Conservation (phyloP, 345 rosid genomes). For the Populus pruinosa region DNA sequence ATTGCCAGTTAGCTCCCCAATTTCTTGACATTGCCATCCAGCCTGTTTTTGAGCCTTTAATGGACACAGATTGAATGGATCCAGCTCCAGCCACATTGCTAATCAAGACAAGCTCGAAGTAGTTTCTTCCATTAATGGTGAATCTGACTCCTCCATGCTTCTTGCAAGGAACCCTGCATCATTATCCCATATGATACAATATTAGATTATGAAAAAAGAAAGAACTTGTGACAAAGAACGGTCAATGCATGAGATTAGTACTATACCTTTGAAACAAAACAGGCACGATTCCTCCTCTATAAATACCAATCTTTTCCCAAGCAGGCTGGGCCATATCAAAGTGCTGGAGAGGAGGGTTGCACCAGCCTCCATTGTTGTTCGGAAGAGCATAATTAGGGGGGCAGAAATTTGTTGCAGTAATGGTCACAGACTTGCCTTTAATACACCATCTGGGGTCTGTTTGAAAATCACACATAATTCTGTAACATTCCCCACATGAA, state of each 20-base stretch:
- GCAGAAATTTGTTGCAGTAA: slow-evolving; percentile 35
- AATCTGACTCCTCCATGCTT: slow-evolving; percentile 87
- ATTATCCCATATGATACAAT: not conserved
- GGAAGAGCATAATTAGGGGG: slow-evolving; percentile 51
- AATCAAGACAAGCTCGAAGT: slow-evolving; percentile 76
- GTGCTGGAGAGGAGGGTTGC: slow-evolving; percentile 92
- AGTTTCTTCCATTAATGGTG: slow-evolving; percentile 73
- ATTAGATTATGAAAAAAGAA: not conserved
- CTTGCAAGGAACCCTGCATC: slow-evolving; percentile 74
- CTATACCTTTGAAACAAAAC: slow-evolving; percentile 66
- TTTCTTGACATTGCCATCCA: slow-evolving; percentile 89
- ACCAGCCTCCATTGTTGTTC: slow-evolving; percentile 87
- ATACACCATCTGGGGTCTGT: slow-evolving; percentile 28
- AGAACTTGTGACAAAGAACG: not conserved
- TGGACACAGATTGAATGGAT: slow-evolving; percentile 54
- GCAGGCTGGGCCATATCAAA: slow-evolving; percentile 96
- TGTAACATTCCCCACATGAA: slow-evolving; percentile 28
- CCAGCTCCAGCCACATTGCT: slow-evolving; percentile 78
- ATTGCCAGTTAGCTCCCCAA: slow-evolving; percentile 98
- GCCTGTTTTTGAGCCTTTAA: slow-evolving; percentile 70
- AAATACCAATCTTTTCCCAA: slow-evolving; percentile 84
- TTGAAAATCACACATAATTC: slow-evolving; percentile 22
- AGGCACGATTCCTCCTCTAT: slow-evolving; percentile 82
- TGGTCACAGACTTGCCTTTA: slow-evolving; percentile 18
- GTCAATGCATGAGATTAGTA: not conserved